Conservation (phyloP, 805 yeast species). For the Schizosaccharomyces lindneri region DNA sequence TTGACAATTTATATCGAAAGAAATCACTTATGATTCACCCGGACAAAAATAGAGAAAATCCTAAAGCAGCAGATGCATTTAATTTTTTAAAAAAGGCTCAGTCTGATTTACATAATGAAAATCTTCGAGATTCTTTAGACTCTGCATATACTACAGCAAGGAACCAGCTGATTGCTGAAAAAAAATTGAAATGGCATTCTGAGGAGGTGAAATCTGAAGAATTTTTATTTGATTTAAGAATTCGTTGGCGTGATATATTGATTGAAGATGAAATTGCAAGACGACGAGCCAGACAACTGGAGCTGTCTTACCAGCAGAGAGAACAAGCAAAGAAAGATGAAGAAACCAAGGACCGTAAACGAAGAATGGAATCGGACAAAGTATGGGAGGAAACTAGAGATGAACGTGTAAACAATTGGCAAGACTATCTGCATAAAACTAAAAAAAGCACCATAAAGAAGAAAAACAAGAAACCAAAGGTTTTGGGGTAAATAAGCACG, state of each 20-base stretch:
- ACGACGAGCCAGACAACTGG: slow-evolving; percentile 20
- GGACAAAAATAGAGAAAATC: slow-evolving; percentile 23
- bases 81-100: slow-evolving; percentile 34
- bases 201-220: slow-evolving; percentile 9
- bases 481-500: slow-evolving; percentile 15
- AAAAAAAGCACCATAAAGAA: slow-evolving; percentile 22
- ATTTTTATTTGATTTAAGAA: slow-evolving; percentile 20
- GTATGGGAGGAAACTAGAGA: slow-evolving; percentile 42
- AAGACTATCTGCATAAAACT: slow-evolving; percentile 16
- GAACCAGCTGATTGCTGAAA: slow-evolving; percentile 16
- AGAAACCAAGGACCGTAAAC: slow-evolving; percentile 14
- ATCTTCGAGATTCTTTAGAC: slow-evolving; percentile 20
- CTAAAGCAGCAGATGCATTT: slow-evolving; percentile 27
- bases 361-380: slow-evolving; percentile 17
- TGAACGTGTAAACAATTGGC: slow-evolving; percentile 33
- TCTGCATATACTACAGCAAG: slow-evolving; percentile 23
- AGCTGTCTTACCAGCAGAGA: slow-evolving; percentile 19
- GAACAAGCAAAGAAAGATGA: slow-evolving; percentile 16
- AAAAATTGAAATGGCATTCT: slow-evolving; percentile 18
- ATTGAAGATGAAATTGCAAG: slow-evolving; percentile 23
- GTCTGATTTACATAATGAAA: slow-evolving; percentile 17
- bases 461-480: slow-evolving; percentile 20
- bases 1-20: slow-evolving; percentile 27
- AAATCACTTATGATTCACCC: slow-evolving; percentile 47
- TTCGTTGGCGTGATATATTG: slow-evolving; percentile 19